phyloP scores from a whole-genome alignment of 2,329 filamentous ascomycete genomes.

The Ascochyta lentis region DNA sequence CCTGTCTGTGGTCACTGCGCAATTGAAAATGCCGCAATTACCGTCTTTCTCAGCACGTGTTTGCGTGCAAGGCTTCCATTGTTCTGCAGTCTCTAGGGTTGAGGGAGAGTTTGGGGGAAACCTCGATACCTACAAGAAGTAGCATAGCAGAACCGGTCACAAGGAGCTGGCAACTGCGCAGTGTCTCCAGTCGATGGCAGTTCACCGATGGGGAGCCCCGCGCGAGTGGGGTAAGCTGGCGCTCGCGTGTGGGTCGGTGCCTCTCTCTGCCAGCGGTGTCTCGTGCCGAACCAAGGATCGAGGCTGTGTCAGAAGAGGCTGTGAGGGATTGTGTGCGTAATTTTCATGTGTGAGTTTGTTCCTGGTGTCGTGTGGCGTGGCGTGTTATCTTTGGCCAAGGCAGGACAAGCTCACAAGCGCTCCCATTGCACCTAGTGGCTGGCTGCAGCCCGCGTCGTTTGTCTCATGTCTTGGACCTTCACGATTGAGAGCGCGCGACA shows the following conservation, averaged over 20 bases:
- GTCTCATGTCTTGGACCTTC: slow-evolving; percentile 16
- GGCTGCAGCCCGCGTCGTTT: slow-evolving; percentile 16
- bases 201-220: slow-evolving; percentile 12
- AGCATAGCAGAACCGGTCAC: not conserved
- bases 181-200: slow-evolving; percentile 1
- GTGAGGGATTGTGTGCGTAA: slow-evolving; percentile 6
- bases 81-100: not conserved
- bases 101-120: not conserved
- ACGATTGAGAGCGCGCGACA: slow-evolving; percentile 15
- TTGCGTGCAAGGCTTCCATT: not conserved
- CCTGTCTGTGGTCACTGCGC: slow-evolving; percentile 4
- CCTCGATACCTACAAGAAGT: not conserved
- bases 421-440: slow-evolving; percentile 14
- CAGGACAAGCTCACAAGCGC: slow-evolving; percentile 12
- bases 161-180: not conserved
- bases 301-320: not conserved
- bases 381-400: slow-evolving; percentile 17
- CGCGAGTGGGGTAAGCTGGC: slow-evolving; percentile 10
- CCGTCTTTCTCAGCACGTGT: not conserved
- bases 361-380: slow-evolving; percentile 9
- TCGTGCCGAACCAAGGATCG: slow-evolving; percentile 6
- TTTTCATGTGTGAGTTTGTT: slow-evolving; percentile 4
- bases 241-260: slow-evolving; percentile 6
- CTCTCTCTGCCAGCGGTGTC: slow-evolving; percentile 1
- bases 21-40: slow-evolving; percentile 2